Evolutionary conservation across 495 filamentous ascomycete genomes (phyloP), one percentile per base, ranked within the genome.

Genomic region (Penicillium coprophilum): DNA sequence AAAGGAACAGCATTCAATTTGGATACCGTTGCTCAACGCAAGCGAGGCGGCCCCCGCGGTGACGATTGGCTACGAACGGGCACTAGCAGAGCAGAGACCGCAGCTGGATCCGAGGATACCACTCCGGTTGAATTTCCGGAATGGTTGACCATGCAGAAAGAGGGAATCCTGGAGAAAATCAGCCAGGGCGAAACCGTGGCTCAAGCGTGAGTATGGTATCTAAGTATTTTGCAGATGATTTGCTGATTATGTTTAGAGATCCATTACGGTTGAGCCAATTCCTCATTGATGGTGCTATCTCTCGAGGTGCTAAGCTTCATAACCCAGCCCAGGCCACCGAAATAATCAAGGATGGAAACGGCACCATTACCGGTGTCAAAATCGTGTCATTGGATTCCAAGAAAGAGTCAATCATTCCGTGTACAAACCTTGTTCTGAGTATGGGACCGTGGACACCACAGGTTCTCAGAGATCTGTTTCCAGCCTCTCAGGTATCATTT

Each of bases 371-470:
- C 3, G 81, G 79, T 47, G 76, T 80, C 11, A 80, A 81, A 19
- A 59, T 90, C 4, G 4, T 64, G 9, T 59, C 65, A 27, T 52
- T 66, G 15, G 44, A 55, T 20, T 69, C 66, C 6, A 51, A 67
- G 31, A 44, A 56, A 15, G 59, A 64, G 32, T 63, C 55, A 13
- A 64, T 49, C 7, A 44, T 77, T 20, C 65, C 79, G 67, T 55
- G 87, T 79, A 72, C 79, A 68, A 46, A 78, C 72, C 48, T 94
- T 20, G 66, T 91, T 15, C 75, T 94, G 56, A 70, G 87, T 2
- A 82, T 87, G 0, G 88, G 90, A 15, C 78, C 83, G 0, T 94
- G 90, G 90, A 86, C 86, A 2, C 75, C 79, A 0, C 58, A 68
- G 13, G 85, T 88, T 11, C 86, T 90, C 63, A 50, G 64, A 13